Percentiles rank a stretch among this genome's conserved stretches.
phyloP scores from a whole-genome alignment of 352 stramenopile species.

The Globisporangium radiosum region DNA sequence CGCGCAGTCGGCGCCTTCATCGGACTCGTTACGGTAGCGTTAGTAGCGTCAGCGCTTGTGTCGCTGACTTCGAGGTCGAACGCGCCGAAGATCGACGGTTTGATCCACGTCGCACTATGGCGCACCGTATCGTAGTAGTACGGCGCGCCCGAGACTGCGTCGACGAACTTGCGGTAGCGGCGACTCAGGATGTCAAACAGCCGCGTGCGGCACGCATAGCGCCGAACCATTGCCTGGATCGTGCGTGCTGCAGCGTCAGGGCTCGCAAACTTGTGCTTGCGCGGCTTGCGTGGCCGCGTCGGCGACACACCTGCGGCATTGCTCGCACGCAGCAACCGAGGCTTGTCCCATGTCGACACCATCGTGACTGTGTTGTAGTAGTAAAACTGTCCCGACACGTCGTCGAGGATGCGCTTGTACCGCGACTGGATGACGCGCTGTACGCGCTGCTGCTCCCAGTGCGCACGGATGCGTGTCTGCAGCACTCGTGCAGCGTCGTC shows the following conservation, averaged over 20 bases:
- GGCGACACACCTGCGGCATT: not conserved
- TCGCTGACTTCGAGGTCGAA: conserved; percentile 41
- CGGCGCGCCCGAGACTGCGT: conserved; percentile 23
- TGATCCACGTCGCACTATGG: conserved; percentile 50
- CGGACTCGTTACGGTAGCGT: conserved; percentile 1
- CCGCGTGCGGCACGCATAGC: conserved; percentile 34
- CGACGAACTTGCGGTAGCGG: conserved; percentile 57
- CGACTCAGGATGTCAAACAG: conserved; percentile 33
- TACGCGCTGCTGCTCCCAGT: conserved; percentile 32
- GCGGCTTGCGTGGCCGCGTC: conserved; percentile 5
- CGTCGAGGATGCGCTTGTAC: conserved; percentile 56
- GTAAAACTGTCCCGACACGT: conserved; percentile 37
- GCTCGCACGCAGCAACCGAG: conserved; percentile 24
- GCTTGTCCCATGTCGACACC: conserved; percentile 63
- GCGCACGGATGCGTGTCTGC: conserved; percentile 40
- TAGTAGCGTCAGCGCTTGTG: not conserved
- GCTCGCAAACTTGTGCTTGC: conserved; percentile 27
- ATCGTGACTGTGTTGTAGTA: conserved; percentile 76
- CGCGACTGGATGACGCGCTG: conserved; percentile 35
- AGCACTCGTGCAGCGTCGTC: conserved; percentile 53
- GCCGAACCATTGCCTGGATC: conserved; percentile 58
- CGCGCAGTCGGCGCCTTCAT: conserved; percentile 5
- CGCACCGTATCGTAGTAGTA: conserved; percentile 70
- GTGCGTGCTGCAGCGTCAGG: conserved; percentile 37
- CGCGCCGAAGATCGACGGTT: conserved; percentile 40